Conservation (phyloP, 1,284 basidiomycete genomes). For the Cutaneotrichosporon sp. region DNA sequence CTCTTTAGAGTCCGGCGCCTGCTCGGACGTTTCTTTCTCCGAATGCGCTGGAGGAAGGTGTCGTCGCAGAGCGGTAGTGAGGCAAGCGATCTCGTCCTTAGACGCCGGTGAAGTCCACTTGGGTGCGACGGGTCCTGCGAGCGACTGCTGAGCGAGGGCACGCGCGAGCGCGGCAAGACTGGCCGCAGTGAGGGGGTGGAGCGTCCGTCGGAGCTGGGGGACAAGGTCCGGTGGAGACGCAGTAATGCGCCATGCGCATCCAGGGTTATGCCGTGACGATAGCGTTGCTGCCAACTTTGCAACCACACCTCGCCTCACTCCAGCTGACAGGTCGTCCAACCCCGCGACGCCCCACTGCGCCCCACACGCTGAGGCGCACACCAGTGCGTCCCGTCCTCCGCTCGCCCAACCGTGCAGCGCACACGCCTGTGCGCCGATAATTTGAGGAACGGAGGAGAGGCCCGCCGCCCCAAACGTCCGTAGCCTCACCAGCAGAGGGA, state of each 20-base stretch:
- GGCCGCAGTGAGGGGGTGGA: constrained; percentile 28
- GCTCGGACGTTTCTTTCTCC: not conserved
- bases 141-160: constrained; percentile 18
- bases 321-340: not conserved
- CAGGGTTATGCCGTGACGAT: constrained; percentile 17
- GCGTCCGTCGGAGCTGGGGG: constrained; percentile 15
- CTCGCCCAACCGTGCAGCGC: constrained; percentile 34
- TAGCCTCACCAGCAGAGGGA: constrained; percentile 32
- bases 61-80: not conserved
- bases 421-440: constrained; percentile 19
- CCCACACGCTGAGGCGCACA: constrained; percentile 16
- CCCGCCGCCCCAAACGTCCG: constrained; percentile 25
- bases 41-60: not conserved
- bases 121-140: constrained; percentile 2
- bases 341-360: constrained; percentile 16
- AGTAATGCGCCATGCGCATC: constrained; percentile 30
- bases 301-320: constrained; percentile 24
- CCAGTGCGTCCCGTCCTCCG: constrained; percentile 16
- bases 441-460: constrained; percentile 16
- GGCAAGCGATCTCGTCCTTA: constrained; percentile 2
- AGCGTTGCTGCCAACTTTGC: constrained; percentile 21
- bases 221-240: constrained; percentile 10
- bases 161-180: constrained; percentile 24
- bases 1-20: not conserved
- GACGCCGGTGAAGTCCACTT: constrained; percentile 4